phyloP scores from a whole-genome alignment of 208 protist genomes.

The Wallacemonas sp. region DNA sequence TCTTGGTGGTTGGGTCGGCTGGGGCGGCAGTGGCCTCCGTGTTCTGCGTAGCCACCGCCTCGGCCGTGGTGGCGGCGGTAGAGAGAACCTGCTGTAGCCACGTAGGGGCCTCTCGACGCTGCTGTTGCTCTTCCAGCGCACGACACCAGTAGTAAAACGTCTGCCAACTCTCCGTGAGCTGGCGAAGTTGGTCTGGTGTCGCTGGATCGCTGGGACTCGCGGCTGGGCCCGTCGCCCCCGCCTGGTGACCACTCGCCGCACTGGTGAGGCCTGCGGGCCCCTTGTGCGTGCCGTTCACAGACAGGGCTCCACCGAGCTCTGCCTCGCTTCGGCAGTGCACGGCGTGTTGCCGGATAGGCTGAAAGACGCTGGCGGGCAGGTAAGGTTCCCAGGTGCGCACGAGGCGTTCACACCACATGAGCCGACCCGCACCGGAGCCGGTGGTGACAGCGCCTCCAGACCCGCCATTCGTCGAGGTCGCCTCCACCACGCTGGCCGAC shows the following conservation, averaged over 20 bases:
- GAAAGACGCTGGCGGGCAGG: conserved; percentile 44
- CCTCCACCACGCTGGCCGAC: conserved; percentile 5
- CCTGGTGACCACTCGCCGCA: conserved; percentile 4
- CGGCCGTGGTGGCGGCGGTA: background rate
- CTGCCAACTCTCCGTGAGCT: conserved; percentile 62
- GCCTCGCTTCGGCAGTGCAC: conserved; percentile 59
- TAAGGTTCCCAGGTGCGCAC: conserved; percentile 66
- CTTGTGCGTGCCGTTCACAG: background rate
- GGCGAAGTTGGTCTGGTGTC: conserved; percentile 33
- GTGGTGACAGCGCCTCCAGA: background rate
- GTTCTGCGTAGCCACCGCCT: background rate
- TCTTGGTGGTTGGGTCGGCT: background rate
- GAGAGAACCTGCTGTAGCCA: conserved; percentile 2
- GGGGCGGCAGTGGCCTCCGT: background rate
- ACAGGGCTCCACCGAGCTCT: conserved; percentile 54
- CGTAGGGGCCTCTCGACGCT: background rate
- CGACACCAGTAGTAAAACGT: conserved; percentile 44
- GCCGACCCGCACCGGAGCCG: background rate
- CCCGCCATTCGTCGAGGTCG: background rate
- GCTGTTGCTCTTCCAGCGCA: conserved; percentile 7
- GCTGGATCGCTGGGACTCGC: conserved; percentile 31
- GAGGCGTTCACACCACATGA: conserved; percentile 66
- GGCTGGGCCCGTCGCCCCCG: conserved; percentile 9
- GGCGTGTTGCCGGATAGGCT: conserved; percentile 44
- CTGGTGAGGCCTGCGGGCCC: background rate